Percentiles rank a stretch among this genome's conserved stretches.
These are phyloP conservation scores for Puccinia hordei DNA, from an alignment of 1,284 basidiomycete species.

Conservation along the genomic window DNA sequence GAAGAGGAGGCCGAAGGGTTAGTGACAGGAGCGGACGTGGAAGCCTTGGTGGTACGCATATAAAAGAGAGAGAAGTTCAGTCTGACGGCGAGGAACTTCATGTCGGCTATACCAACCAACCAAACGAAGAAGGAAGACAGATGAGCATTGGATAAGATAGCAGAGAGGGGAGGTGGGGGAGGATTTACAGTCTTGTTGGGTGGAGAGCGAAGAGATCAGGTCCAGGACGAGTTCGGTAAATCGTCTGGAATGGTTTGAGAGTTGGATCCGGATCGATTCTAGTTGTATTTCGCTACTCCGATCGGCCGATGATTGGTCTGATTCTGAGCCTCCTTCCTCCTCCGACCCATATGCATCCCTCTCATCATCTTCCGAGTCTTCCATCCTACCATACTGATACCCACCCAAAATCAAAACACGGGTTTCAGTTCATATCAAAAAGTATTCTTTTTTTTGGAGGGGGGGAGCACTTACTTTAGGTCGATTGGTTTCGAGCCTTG, in stretches of 20 bases:
- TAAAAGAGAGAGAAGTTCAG: constrained; percentile 47
- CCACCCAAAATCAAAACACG: neutral
- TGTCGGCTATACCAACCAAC: constrained; percentile 14
- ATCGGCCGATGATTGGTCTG: neutral
- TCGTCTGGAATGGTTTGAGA: neutral
- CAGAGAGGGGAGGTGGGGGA: neutral
- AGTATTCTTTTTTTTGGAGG: neutral
- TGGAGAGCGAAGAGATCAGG: constrained; percentile 31
- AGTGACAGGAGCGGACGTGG: neutral
- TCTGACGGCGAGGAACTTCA: constrained; percentile 42
- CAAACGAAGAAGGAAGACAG: neutral
- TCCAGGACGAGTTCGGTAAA: constrained; percentile 44
- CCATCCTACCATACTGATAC: neutral
- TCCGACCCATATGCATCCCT: neutral
- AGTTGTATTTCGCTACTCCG: neutral
- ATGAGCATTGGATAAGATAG: neutral
- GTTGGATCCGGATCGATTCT: constrained; percentile 2
- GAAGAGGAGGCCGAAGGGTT: neutral
- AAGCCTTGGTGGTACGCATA: constrained; percentile 1
- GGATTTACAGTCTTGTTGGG: constrained; percentile 39
- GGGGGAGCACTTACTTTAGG: neutral
- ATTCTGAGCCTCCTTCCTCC: neutral
- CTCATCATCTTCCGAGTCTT: constrained; percentile 6
- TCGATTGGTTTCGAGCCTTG: neutral
- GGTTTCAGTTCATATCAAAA: too few species aligned